Evolutionary conservation across 2,329 filamentous ascomycete genomes (phyloP).

Genomic region (Aspergillus ustus): DNA sequence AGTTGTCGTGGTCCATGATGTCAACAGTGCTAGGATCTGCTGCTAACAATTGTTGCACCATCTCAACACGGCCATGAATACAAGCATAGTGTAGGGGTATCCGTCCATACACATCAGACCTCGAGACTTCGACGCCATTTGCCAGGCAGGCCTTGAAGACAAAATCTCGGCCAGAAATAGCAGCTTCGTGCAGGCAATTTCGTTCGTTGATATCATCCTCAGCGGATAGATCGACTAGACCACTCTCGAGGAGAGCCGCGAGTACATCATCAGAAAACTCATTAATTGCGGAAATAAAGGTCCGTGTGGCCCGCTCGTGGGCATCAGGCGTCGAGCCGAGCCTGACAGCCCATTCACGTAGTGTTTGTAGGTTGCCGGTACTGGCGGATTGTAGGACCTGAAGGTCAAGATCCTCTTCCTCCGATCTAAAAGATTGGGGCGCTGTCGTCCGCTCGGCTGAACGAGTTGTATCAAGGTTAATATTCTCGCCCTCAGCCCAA

Average conservation of each 20-base stretch:
- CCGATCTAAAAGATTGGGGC: conserved; percentile 62
- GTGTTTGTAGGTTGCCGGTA: conserved; percentile 74
- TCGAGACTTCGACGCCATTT: conserved; percentile 74
- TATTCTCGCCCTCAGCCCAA: conserved; percentile 95
- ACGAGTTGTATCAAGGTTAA: conserved; percentile 71
- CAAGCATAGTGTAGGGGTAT: conserved; percentile 95
- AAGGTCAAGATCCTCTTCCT: conserved; percentile 87
- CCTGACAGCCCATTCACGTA: conserved; percentile 80
- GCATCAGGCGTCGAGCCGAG: conserved; percentile 66
- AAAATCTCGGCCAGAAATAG: conserved; percentile 84
- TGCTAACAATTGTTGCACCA: conserved; percentile 74
- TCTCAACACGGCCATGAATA: conserved; percentile 86
- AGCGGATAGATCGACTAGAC: conserved; percentile 84
- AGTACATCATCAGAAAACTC: conserved; percentile 80
- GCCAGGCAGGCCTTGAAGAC: conserved; percentile 78
- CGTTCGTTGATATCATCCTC: conserved; percentile 98
- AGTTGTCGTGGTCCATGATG: conserved; percentile 93
- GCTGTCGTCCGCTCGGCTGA: conserved; percentile 44
- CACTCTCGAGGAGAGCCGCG: conserved; percentile 76
- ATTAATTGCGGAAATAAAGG: conserved; percentile 86
- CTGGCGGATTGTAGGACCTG: conserved; percentile 84
- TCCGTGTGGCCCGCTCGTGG: conserved; percentile 80
- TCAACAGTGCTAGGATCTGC: conserved; percentile 78
- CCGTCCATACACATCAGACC: conserved; percentile 90
- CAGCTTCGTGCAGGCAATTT: conserved; percentile 95